These are phyloP conservation scores for Periconia macrospinosa DNA, from an alignment of 2,329 filamentous ascomycete species.

Conservation along the genomic window DNA sequence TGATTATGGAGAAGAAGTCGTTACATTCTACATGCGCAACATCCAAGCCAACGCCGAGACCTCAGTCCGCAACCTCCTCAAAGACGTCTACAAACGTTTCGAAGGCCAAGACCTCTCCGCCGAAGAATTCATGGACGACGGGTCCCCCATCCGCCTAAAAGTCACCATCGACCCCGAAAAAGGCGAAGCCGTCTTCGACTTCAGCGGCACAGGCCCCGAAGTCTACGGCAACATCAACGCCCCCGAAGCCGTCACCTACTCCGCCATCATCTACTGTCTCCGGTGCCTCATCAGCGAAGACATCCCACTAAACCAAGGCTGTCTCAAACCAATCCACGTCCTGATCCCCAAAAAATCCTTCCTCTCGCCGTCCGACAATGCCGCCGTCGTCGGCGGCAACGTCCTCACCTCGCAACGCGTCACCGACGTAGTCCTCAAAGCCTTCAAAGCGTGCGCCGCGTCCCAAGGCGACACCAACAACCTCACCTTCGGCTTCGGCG, in stretches of 20 bases:
- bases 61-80: constrained; percentile 73
- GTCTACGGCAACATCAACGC: constrained; percentile 82
- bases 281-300: constrained; percentile 78
- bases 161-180: constrained; percentile 74
- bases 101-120: constrained; percentile 72
- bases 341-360: constrained; percentile 72
- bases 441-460: constrained; percentile 78
- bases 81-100: constrained; percentile 69
- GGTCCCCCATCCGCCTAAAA: constrained; percentile 73
- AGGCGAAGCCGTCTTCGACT: constrained; percentile 78
- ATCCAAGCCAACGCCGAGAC: constrained; percentile 81
- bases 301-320: constrained; percentile 86
- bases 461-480: constrained; percentile 83
- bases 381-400: constrained; percentile 82
- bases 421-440: constrained; percentile 80
- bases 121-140: constrained; percentile 85
- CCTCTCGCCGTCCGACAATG: constrained; percentile 73
- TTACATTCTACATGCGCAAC: constrained; percentile 80
- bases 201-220: constrained; percentile 76
- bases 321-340: constrained; percentile 74
- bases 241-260: constrained; percentile 79
- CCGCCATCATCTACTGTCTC: constrained; percentile 83
- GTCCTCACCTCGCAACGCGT: constrained; percentile 77
- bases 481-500: constrained; percentile 80
- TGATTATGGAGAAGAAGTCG: constrained; percentile 76